Evolutionary conservation across 495 filamentous ascomycete genomes (phyloP).

Genomic region (Xylaria venustula): DNA sequence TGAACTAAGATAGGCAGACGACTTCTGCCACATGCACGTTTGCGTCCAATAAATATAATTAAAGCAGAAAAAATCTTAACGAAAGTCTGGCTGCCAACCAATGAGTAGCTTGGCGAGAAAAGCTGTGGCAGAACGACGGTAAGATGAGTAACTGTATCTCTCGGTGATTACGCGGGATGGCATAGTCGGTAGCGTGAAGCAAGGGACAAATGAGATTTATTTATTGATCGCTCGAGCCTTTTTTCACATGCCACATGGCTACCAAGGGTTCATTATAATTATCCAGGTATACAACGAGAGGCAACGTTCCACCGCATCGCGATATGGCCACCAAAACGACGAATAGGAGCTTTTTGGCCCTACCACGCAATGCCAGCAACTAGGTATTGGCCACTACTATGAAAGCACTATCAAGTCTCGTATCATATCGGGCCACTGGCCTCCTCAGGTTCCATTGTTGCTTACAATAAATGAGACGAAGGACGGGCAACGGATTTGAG

Average conservation of each 20-base stretch:
- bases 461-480: too few relatives aligned
- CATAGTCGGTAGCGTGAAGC: not conserved
- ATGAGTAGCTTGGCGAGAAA: not conserved
- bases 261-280: not conserved
- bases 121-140: not conserved
- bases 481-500: too few relatives aligned
- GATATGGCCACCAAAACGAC: not conserved
- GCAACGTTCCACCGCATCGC: not conserved
- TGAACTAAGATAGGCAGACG: not conserved
- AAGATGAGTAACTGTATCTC: not conserved
- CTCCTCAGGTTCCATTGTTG: too few relatives aligned
- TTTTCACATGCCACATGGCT: not conserved
- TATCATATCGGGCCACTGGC: not conserved
- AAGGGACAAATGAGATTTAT: not conserved
- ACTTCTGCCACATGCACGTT: not conserved
- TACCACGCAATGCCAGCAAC: too few relatives aligned
- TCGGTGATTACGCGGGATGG: not conserved
- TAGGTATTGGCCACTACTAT: too few relatives aligned
- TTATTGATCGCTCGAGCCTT: not conserved
- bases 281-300: not conserved
- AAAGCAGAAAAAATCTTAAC: not conserved
- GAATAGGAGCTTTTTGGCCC: not conserved
- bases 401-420: too few relatives aligned
- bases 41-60: slow-evolving; percentile 10
- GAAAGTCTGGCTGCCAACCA: too few relatives aligned